Percentiles rank a stretch among this genome's conserved stretches.
Conservation (phyloP, 192 early-diverging fungal species). For the Chytriomyces sp. region DNA sequence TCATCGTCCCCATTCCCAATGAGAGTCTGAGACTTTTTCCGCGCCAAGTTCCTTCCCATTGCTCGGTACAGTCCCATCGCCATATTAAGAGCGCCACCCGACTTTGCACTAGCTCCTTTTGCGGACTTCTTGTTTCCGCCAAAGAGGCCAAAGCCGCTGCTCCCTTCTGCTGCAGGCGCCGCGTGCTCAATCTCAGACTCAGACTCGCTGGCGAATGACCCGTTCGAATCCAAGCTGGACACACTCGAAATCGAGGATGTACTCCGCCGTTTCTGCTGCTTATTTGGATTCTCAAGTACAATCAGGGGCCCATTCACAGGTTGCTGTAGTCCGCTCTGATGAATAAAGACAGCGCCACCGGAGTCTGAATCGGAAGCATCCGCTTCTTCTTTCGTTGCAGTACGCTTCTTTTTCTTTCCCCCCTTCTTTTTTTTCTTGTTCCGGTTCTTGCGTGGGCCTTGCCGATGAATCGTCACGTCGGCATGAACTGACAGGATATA, state of each 20-base stretch:
- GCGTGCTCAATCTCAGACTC: neutral
- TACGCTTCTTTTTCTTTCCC: neutral
- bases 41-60: neutral
- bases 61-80: neutral
- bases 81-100: slow-evolving; percentile 2
- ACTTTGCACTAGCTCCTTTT: neutral
- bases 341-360: neutral
- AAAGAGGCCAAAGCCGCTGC: neutral
- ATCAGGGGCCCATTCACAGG: neutral
- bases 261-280: neutral
- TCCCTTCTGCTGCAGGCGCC: neutral
- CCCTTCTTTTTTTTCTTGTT: slow-evolving; percentile 34
- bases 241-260: neutral
- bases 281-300: neutral
- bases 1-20: slow-evolving; percentile 15
- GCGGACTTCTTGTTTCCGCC: neutral
- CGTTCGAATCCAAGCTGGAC: neutral
- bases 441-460: slow-evolving; percentile 34
- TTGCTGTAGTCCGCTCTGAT: neutral
- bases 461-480: slow-evolving; percentile 51
- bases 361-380: neutral
- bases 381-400: neutral
- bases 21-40: neutral
- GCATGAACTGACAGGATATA: slow-evolving; percentile 59
- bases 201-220: neutral